Percentiles rank a stretch among this genome's conserved stretches.
These are phyloP conservation scores for Thermomucor indicae-seudaticae DNA, from an alignment of 371 early-diverging fungal species.

Conservation along the genomic window DNA sequence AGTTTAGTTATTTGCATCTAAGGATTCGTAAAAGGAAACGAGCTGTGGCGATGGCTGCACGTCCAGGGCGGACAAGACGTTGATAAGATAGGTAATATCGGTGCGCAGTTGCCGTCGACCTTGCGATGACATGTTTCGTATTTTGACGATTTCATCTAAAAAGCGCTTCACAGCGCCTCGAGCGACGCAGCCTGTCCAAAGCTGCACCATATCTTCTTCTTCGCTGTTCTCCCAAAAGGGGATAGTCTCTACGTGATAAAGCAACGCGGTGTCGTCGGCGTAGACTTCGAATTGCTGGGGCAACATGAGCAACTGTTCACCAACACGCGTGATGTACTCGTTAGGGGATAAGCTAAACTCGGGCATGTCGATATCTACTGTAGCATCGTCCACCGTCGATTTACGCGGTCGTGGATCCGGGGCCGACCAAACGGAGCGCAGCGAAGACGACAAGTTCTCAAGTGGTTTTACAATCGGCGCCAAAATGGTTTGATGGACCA, in stretches of 20 bases:
- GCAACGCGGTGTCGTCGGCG: constrained; percentile 49
- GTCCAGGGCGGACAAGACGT: constrained; percentile 62
- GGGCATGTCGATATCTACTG: constrained; percentile 37
- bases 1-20: too few species aligned
- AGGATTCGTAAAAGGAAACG: constrained; percentile 13
- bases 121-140: constrained; percentile 36
- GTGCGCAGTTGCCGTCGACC: constrained; percentile 54
- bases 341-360: constrained; percentile 60
- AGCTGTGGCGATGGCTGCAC: constrained; percentile 43
- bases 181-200: constrained; percentile 68
- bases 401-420: constrained; percentile 15
- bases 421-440: constrained; percentile 33
- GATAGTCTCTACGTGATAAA: constrained; percentile 52
- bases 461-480: constrained; percentile 47
- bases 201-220: constrained; percentile 40
- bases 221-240: constrained; percentile 35
- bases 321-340: constrained; percentile 63
- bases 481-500: constrained; percentile 59
- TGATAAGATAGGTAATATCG: constrained; percentile 59
- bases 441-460: constrained; percentile 28
- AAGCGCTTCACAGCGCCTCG: constrained; percentile 53
- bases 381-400: constrained; percentile 8
- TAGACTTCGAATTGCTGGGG: constrained; percentile 72
- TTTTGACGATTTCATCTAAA: constrained; percentile 28
- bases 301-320: constrained; percentile 64